A percentile compares a stretch with the other conserved stretches of the same genome.
Evolutionary conservation across 106 monocot genomes (phyloP).

Genomic region (Allium cepa): DNA sequence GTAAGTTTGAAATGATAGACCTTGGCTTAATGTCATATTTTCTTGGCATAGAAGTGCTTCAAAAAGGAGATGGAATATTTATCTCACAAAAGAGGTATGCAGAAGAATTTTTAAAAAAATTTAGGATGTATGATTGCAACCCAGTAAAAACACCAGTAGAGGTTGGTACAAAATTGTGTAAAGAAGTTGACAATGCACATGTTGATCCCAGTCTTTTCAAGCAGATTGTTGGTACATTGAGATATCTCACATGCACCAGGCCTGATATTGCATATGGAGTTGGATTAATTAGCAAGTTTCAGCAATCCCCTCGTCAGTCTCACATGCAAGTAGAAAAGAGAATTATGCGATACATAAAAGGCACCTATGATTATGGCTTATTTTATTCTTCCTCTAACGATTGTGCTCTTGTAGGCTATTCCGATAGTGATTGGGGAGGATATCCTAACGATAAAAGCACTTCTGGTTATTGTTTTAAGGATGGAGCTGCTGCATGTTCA

Average conservation of each 20-base stretch:
- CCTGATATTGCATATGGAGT: background rate
- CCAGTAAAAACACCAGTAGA: constrained; percentile 1
- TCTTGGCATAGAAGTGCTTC: background rate
- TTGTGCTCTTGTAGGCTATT: background rate
- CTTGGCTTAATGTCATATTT: constrained; percentile 1
- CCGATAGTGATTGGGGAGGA: background rate
- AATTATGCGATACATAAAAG: constrained; percentile 1
- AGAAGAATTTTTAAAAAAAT: background rate
- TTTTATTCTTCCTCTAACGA: background rate
- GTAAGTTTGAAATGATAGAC: constrained; percentile 8
- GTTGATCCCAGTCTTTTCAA: background rate
- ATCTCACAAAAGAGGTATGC: constrained; percentile 10
- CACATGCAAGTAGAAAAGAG: background rate
- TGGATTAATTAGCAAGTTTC: background rate
- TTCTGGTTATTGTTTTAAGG: background rate
- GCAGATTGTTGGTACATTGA: background rate
- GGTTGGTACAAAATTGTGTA: background rate
- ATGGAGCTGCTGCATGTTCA: background rate
- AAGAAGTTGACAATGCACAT: background rate
- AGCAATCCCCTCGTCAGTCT: background rate
- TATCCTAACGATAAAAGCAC: background rate
- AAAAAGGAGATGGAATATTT: background rate
- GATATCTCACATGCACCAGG: constrained; percentile 1
- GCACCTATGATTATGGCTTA: background rate
- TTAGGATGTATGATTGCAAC: background rate